A percentile compares a stretch with the other conserved stretches of the same genome.
Conservation (phyloP, 192 early-diverging fungal species). For the Coemansia guatemalensis region DNA sequence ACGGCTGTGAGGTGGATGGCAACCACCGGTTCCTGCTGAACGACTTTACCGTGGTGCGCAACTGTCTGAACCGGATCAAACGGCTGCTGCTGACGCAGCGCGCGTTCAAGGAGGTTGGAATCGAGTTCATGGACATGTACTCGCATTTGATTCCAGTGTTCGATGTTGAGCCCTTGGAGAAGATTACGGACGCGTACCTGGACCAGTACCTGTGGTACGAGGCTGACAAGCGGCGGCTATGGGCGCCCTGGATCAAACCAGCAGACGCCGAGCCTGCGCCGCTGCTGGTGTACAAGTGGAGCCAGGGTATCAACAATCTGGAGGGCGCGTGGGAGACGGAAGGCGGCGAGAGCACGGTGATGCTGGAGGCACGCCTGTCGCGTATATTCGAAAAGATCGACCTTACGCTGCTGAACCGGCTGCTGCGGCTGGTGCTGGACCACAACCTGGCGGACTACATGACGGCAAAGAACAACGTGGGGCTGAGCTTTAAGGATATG, state of each 20-base stretch:
- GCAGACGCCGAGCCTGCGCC: conserved; percentile 96
- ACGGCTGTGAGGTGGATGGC: conserved; percentile 56
- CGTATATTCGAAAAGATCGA: conserved; percentile 97
- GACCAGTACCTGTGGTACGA: conserved; percentile 99
- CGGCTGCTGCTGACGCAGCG: conserved; percentile 93
- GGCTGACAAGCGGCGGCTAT: conserved; percentile 94
- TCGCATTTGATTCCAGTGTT: conserved; percentile 96
- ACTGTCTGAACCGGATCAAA: conserved; percentile 72
- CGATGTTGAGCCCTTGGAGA: conserved; percentile 98
- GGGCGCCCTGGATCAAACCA: conserved; percentile 99
- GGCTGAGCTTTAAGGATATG: conserved; percentile 98
- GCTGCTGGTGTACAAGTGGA: conserved; percentile 96
- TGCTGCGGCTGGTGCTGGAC: conserved; percentile 94
- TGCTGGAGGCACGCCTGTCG: conserved; percentile 93
- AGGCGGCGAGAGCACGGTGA: conserved; percentile 90
- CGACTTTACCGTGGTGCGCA: conserved; percentile 31
- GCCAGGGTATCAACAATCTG: conserved; percentile 98
- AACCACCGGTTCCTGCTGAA: conserved; percentile 36
- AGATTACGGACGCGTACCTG: conserved; percentile 98
- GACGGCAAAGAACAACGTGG: conserved; percentile 99
- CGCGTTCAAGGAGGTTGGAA: conserved; percentile 98
- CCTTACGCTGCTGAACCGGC: conserved; percentile 89
- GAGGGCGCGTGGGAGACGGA: conserved; percentile 92
- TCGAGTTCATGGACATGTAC: conserved; percentile 99
- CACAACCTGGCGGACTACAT: conserved; percentile 99